Conservation (phyloP, 192 early-diverging fungal genomes). For the Phlyctochytrium planicorne region DNA sequence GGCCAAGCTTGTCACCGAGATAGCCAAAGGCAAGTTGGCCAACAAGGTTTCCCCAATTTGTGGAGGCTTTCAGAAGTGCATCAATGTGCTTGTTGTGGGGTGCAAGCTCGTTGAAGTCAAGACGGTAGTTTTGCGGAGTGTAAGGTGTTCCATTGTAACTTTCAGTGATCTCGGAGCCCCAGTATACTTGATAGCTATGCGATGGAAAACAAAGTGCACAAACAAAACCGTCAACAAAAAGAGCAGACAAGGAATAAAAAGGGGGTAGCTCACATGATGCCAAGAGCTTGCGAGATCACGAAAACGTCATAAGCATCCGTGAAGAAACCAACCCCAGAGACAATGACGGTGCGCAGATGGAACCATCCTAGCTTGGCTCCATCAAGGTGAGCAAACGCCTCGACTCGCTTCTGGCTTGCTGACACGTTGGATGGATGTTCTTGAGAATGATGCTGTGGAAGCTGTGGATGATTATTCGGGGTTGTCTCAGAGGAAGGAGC, state of each 20-base stretch:
- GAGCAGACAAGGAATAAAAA: conserved; percentile 1
- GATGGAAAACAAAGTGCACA: too few relatives aligned
- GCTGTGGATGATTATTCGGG: too few relatives aligned
- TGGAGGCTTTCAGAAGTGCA: conserved; percentile 80
- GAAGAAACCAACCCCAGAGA: conserved; percentile 70
- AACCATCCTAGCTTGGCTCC: conserved; percentile 42
- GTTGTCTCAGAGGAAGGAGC: too few relatives aligned
- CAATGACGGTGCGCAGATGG: conserved; percentile 43
- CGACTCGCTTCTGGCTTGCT: conserved; percentile 7
- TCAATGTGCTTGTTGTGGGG: conserved; percentile 50
- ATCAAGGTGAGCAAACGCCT: conserved; percentile 40
- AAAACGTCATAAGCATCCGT: conserved; percentile 95
- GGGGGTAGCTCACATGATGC: conserved; percentile 62
- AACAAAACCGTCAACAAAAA: neutral
- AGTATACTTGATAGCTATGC: conserved; percentile 26
- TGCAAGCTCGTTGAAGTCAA: conserved; percentile 10
- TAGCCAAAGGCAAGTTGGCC: conserved; percentile 86
- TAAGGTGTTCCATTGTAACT: conserved; percentile 11
- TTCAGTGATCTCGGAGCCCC: conserved; percentile 21
- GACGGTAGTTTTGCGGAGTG: conserved; percentile 27
- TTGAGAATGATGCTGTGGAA: conserved; percentile 1
- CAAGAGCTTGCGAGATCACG: conserved; percentile 86
- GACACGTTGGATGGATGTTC: neutral
- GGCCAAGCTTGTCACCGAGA: conserved; percentile 79
- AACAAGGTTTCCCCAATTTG: conserved; percentile 78